Evolutionary conservation across 257 asterid genomes (phyloP).

Genomic region (Orobanche coerulescens): DNA sequence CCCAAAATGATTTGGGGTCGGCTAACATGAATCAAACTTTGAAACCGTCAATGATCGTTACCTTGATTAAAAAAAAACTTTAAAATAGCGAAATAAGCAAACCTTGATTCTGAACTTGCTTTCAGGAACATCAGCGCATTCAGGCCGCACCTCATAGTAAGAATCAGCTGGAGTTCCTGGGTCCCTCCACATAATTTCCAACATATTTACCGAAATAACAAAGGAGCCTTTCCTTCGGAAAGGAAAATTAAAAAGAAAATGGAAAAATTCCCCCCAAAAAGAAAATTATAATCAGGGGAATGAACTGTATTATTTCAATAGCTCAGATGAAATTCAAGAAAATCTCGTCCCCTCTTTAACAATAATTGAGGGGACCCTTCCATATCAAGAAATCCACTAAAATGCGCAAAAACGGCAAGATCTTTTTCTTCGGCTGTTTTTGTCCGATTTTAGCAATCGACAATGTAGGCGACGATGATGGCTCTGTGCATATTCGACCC

Average conservation of each 20-base stretch:
- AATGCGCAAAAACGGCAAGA: background rate
- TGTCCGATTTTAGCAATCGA: background rate
- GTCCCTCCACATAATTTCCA: conserved; percentile 60
- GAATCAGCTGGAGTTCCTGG: conserved; percentile 78
- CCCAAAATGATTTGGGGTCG: no score
- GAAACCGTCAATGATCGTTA: no score
- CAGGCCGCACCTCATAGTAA: conserved; percentile 70
- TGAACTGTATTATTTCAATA: conserved; percentile 5
- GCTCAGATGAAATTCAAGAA: conserved; percentile 10
- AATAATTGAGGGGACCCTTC: background rate
- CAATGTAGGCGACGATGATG: conserved; percentile 17
- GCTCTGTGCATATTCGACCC: conserved; percentile 18
- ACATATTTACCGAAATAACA: background rate
- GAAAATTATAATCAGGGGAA: background rate
- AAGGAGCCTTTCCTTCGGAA: background rate
- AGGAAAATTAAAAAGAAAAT: background rate
- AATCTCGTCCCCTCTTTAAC: conserved; percentile 14
- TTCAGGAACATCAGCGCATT: conserved; percentile 74
- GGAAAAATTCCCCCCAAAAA: background rate
- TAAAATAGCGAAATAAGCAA: no score
- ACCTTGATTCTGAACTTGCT: conserved; percentile 89
- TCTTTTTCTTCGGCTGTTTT: background rate
- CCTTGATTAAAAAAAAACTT: no score
- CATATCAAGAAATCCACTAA: conserved; percentile 3
- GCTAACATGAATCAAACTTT: no score